Evolutionary conservation across 805 yeast genomes (phyloP).

Genomic region (Naumovozyma castellii): DNA sequence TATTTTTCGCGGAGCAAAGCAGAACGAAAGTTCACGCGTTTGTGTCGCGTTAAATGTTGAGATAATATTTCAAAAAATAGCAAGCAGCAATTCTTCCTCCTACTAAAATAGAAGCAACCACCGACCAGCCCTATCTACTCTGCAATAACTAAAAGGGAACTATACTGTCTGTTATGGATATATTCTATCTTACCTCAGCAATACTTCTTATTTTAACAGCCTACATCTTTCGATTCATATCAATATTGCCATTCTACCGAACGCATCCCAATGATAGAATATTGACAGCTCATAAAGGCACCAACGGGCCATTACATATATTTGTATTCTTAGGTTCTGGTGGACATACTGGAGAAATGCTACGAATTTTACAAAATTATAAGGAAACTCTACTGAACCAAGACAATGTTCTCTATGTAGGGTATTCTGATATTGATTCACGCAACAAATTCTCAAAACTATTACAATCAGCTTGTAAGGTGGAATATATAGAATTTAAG

Average conservation of each 20-base stretch:
- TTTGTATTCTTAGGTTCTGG: constrained; percentile 86
- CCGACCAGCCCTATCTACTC: no score
- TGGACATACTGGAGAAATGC: constrained; percentile 94
- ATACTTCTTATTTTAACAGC: constrained; percentile 6
- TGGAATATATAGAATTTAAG: constrained; percentile 18
- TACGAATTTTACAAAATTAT: constrained; percentile 46
- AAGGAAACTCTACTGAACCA: constrained; percentile 38
- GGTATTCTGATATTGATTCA: constrained; percentile 31
- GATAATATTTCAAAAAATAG: no score
- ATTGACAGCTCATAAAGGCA: neutral
- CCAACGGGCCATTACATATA: constrained; percentile 22
- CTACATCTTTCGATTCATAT: constrained; percentile 10
- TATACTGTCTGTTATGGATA: neutral
- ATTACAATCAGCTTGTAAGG: constrained; percentile 4
- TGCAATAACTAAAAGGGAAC: no score
- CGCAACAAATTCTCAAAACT: constrained; percentile 31
- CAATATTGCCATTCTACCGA: constrained; percentile 14
- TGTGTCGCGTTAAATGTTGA: no score
- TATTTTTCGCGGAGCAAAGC: no score
- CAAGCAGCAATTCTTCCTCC: no score
- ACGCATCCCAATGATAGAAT: neutral
- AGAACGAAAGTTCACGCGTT: no score
- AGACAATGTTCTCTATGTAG: constrained; percentile 32
- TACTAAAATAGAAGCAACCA: no score
- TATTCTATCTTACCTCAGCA: neutral